Conservation (phyloP, 164 flowering plant genomes). For the Chimonanthus praecox region DNA sequence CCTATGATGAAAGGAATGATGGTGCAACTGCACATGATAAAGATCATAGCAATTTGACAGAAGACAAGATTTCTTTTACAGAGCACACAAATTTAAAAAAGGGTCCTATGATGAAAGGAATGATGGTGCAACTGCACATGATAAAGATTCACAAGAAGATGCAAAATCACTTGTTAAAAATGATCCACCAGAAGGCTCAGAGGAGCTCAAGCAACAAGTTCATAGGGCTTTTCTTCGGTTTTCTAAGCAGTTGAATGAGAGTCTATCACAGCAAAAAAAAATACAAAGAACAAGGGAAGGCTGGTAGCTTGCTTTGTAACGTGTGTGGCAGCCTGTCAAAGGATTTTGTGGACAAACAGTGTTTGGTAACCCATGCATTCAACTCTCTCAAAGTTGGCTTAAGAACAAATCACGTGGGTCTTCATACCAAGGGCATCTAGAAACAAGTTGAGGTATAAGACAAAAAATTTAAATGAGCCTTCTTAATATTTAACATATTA, state of each 20-base stretch:
- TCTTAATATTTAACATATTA: too few relatives aligned
- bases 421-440: too few relatives aligned
- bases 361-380: constrained; percentile 53
- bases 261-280: constrained; percentile 41
- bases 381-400: constrained; percentile 32
- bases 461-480: too few relatives aligned
- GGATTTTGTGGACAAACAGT: constrained; percentile 39
- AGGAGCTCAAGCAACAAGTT: constrained; percentile 55
- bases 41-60: constrained; percentile 14
- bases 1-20: constrained; percentile 15
- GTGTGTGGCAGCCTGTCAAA: constrained; percentile 62
- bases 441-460: too few relatives aligned
- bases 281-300: constrained; percentile 41
- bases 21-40: constrained; percentile 12
- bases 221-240: constrained; percentile 49
- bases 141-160: constrained; percentile 18
- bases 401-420: constrained; percentile 62
- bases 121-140: constrained; percentile 14
- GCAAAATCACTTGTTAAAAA: constrained; percentile 13
- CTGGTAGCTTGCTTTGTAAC: constrained; percentile 44
- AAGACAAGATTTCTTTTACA: constrained; percentile 11
- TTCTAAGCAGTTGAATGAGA: constrained; percentile 55
- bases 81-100: constrained; percentile 16
- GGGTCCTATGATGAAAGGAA: constrained; percentile 11
- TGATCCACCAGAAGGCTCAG: constrained; percentile 53